Base-by-base conservation (phyloP, 371 early-diverging fungal genomes). In the Actinomucor elegans region DNA sequence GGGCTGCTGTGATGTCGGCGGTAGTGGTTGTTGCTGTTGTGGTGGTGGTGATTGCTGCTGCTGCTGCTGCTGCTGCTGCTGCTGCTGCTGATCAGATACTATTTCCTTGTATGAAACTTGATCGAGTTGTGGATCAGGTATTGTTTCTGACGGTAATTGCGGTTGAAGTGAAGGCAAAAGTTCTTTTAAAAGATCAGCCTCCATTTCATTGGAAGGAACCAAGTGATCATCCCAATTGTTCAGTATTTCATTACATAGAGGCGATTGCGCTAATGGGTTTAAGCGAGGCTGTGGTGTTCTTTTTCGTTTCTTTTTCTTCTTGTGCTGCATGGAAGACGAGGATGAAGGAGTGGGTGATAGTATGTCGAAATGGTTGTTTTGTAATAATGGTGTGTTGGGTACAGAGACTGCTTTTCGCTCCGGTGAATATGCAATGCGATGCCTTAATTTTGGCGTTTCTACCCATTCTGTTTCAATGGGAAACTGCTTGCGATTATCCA, bases 281-380 rank as follows among this genome's bases (percentile, higher is more conserved):
- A 6, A 35, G 0, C 21, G 24, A 5, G 18, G 12, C 3, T 14
- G 38, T 20, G 33, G 24, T 31, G 33, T 26, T 32, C 45, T 50
- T 29, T 50, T 57, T 10, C 27, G 44, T 11, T 50, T 57, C 45
- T 50, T 57, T 27, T 37, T 50, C 20, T 51, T 50, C 15, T 41
- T 48, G 6, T 11, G 28, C 9, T 28, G 26, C 8, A 15, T 49
- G 15, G 49, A 24, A 24, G 37, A 12, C 24, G 49, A n/a, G n/a
- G 40, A 40, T 12, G 29, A 32, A 12, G 27, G 41, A 11, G 45
- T 34, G 1, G 57, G 57, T 21, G 57, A 57, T 0, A 57, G 24
- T 36, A 50, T 43, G 6, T 48, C 44, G 37, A 57, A 57, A 28
- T 57, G 42, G 36, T 57, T 57, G 14, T n/a, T 37, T 29, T 57